These are phyloP conservation scores for Nepenthes gracilis DNA, from an alignment of 148 eudicot species.

Conservation along the genomic window DNA sequence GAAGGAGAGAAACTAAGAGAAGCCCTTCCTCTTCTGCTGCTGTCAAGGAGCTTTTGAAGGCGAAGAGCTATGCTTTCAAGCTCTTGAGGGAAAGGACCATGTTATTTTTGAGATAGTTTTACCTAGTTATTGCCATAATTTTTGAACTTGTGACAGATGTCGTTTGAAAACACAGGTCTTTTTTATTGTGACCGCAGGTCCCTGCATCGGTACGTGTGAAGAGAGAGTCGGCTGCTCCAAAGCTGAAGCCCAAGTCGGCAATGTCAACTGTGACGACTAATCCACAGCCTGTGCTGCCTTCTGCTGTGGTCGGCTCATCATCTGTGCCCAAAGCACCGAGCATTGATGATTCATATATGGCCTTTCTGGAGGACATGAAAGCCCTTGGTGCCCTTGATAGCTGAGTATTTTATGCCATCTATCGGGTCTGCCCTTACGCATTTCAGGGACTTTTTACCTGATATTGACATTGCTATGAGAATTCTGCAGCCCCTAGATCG, in stretches of 20 bases:
- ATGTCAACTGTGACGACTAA: constrained; percentile 20
- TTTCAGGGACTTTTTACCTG: too few relatives aligned
- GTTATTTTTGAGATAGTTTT: too few relatives aligned
- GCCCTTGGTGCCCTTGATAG: constrained; percentile 92
- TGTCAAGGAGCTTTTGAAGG: too few relatives aligned
- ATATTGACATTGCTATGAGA: too few relatives aligned
- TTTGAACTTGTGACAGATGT: too few relatives aligned
- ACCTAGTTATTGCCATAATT: too few relatives aligned
- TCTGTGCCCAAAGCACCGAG: constrained; percentile 58
- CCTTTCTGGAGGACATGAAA: constrained; percentile 98
- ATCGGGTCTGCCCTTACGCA: neutral
- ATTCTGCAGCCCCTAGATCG: too few relatives aligned
- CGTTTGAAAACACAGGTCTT: neutral
- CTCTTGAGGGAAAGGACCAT: too few relatives aligned
- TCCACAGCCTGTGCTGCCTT: constrained; percentile 25
- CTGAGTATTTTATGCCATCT: constrained; percentile 15
- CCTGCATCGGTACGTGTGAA: constrained; percentile 98
- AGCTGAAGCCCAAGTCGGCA: constrained; percentile 65
- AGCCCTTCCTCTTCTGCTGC: too few relatives aligned
- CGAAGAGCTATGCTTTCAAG: too few relatives aligned
- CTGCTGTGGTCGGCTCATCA: constrained; percentile 25
- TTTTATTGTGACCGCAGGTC: constrained; percentile 29
- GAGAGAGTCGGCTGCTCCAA: constrained; percentile 76
- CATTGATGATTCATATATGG: constrained; percentile 82
- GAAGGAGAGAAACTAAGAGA: too few relatives aligned